Conservation (phyloP, 1,139 yeast species). For the Nakaseomyces glabratus region DNA sequence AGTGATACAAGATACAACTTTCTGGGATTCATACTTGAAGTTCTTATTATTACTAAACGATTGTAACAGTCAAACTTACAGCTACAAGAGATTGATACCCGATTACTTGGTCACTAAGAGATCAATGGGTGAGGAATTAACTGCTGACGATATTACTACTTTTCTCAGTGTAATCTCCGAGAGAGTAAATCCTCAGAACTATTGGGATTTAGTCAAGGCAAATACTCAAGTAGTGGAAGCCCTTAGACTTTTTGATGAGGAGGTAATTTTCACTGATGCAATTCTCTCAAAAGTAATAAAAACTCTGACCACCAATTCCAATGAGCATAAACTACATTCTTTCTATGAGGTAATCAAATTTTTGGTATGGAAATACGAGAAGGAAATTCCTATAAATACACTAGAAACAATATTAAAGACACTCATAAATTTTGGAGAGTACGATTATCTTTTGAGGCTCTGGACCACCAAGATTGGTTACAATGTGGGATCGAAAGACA, state of each 20-base stretch:
- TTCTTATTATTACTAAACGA: slow-evolving; percentile 14
- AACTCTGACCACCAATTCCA: slow-evolving; percentile 14
- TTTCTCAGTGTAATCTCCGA: slow-evolving; percentile 14
- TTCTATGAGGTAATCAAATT: slow-evolving; percentile 18
- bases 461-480: slow-evolving; percentile 18
- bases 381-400: slow-evolving; percentile 11
- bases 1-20: no score
- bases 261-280: slow-evolving; percentile 15
- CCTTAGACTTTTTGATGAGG: slow-evolving; percentile 14
- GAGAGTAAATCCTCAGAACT: slow-evolving; percentile 8
- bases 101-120: slow-evolving; percentile 22
- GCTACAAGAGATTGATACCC: slow-evolving; percentile 10
- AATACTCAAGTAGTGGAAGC: slow-evolving; percentile 16
- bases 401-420: slow-evolving; percentile 14
- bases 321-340: slow-evolving; percentile 13
- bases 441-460: slow-evolving; percentile 18
- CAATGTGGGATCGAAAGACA: slow-evolving; percentile 14
- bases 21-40: slow-evolving; percentile 15
- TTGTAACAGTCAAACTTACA: slow-evolving; percentile 11
- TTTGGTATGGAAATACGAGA: slow-evolving; percentile 11
- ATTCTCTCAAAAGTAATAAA: slow-evolving; percentile 17
- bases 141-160: slow-evolving; percentile 17
- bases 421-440: slow-evolving; percentile 16
- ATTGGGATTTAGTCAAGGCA: slow-evolving; percentile 12
- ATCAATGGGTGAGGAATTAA: slow-evolving; percentile 14